A percentile compares a stretch with the other conserved stretches of the same genome.
Evolutionary conservation across 108 stramenopile genomes (phyloP).

Genomic region (Aureococcus anophagefferens): DNA sequence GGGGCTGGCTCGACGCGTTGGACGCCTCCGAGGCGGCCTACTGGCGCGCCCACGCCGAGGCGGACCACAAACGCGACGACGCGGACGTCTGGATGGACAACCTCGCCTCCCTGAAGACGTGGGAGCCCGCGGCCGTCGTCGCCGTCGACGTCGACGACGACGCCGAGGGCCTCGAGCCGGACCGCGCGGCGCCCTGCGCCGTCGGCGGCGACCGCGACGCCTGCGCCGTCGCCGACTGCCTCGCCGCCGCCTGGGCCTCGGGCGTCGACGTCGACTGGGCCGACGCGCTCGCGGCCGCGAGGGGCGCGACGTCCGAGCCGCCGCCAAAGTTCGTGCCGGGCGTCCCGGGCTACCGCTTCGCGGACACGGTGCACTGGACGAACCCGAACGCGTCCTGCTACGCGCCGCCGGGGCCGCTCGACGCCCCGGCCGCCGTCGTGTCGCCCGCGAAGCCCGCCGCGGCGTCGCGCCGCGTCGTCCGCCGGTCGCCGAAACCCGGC

Average conservation of each 20-base stretch:
- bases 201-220: background rate
- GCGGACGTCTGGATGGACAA: background rate
- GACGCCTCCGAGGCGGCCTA: background rate
- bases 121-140: background rate
- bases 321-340: background rate
- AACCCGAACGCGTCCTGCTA: background rate
- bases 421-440: too few relatives aligned
- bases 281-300: too few relatives aligned
- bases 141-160: background rate
- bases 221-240: background rate
- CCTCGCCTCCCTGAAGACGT: background rate
- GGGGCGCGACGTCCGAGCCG: background rate
- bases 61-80: background rate
- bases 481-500: too few relatives aligned
- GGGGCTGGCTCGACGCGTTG: background rate
- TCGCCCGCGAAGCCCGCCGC: too few relatives aligned
- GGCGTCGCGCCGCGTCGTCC: too few relatives aligned
- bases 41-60: background rate
- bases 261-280: background rate
- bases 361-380: background rate
- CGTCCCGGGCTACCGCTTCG: background rate
- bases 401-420: background rate
- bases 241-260: background rate
- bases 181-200: background rate
- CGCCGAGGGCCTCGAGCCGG: background rate